phyloP scores from a whole-genome alignment of 768 basidiomycete genomes.

The Mycena capillaripes region DNA sequence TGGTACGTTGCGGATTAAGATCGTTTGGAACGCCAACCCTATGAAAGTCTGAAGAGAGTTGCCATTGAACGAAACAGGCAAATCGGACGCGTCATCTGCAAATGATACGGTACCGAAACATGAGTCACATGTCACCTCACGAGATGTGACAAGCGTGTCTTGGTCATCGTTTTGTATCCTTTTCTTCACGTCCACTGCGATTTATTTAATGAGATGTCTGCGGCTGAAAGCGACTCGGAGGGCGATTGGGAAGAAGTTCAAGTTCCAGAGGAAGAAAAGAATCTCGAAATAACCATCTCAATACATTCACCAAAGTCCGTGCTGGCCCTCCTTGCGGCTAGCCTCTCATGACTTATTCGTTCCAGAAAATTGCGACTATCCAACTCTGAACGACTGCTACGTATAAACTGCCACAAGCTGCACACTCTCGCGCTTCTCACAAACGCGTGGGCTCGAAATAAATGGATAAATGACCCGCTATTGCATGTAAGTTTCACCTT shows the following conservation, averaged over 20 bases:
- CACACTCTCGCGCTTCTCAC: constrained; percentile 88
- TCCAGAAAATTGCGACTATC: constrained; percentile 64
- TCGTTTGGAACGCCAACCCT: no score
- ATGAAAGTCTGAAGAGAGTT: not conserved
- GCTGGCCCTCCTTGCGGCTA: constrained; percentile 5
- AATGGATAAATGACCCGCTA: constrained; percentile 85
- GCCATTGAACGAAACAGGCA: no score
- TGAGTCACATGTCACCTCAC: constrained; percentile 16
- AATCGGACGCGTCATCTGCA: no score
- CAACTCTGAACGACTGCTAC: constrained; percentile 77
- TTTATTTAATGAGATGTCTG: constrained; percentile 38
- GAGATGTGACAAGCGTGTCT: constrained; percentile 10
- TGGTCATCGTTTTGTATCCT: not conserved
- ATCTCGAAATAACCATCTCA: constrained; percentile 83
- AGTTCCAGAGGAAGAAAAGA: constrained; percentile 64
- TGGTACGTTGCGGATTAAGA: no score
- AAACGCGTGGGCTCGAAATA: constrained; percentile 82
- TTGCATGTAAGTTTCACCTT: constrained; percentile 76
- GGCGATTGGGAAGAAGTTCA: constrained; percentile 87
- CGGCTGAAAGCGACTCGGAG: constrained; percentile 71
- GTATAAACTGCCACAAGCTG: constrained; percentile 89
- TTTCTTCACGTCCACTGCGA: not conserved
- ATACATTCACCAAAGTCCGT: constrained; percentile 66
- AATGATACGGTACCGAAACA: constrained; percentile 10
- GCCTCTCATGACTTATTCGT: constrained; percentile 28